phyloP scores from a whole-genome alignment of 495 filamentous ascomycete species.

The Hypoxylon lienhwacheense region DNA sequence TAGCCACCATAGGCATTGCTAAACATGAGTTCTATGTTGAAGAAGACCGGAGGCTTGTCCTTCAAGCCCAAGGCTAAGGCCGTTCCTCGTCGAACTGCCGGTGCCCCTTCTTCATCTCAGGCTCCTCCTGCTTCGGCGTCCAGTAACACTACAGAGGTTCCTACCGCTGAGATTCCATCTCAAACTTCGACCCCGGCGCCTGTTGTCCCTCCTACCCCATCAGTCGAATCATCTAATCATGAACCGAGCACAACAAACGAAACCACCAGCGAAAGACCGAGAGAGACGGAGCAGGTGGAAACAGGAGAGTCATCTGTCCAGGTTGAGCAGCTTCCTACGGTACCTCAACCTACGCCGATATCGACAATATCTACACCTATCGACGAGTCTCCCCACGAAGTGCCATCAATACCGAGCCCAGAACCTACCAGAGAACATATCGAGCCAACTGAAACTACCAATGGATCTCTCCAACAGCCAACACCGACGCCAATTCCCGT shows the following conservation, averaged over 20 bases:
- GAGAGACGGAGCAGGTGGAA: neutral
- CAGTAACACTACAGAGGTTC: constrained; percentile 13
- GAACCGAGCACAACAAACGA: neutral
- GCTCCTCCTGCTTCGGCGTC: constrained; percentile 17
- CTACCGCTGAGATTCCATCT: constrained; percentile 22
- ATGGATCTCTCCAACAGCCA: constrained; percentile 10
- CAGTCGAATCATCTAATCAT: constrained; percentile 12
- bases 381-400: constrained; percentile 16
- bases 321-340: neutral
- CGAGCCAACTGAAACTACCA: neutral
- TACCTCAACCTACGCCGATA: neutral
- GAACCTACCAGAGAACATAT: constrained; percentile 13
- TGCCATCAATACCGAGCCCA: constrained; percentile 34
- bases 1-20: constrained; percentile 20
- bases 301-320: neutral
- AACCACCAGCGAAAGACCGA: constrained; percentile 9
- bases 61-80: constrained; percentile 49
- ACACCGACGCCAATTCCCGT: constrained; percentile 21
- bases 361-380: neutral
- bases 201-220: constrained; percentile 9
- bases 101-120: constrained; percentile 20
- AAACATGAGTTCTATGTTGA: constrained; percentile 49
- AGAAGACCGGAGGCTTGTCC: constrained; percentile 47
- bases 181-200: constrained; percentile 25
- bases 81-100: constrained; percentile 30